Base-by-base conservation (phyloP, 345 rosid species). In the Corchorus capsularis region DNA sequence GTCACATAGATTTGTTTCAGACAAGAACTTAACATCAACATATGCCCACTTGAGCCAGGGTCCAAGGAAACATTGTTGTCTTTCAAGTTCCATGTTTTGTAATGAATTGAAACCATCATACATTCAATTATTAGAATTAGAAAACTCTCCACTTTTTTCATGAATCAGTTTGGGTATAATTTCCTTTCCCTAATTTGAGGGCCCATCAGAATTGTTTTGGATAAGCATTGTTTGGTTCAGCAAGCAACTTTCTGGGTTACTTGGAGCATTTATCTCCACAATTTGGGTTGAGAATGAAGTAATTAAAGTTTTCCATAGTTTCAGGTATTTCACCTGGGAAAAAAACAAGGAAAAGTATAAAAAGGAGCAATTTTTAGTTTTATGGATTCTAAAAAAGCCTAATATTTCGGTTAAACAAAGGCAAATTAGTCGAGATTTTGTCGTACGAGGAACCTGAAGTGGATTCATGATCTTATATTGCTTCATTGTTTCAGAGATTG, bases 221-320 rank as follows among this genome's bases (percentile, higher is more conserved):
- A 34, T 52, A 50, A 69, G 27, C 27, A 34, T 69, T 69, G 27
- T 10, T 9, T 69, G 73, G 73, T 32, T 52, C 7, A 27, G 72
- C 72, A 49, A 68, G 13, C 22, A 49, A 7, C 72, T 19, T 56
- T 20, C 61, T 20, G 19, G 34, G 27, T 9, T 56, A 19, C 5
- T 10, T 12, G 32, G 32, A 56, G 61, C 63, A 49, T 47, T 22
- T 4, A 32, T 16, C 45, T 6, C 27, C 8, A 6, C 15, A 6
- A 7, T 39, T 27, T 27, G 27, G 27, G 1, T 27, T 27, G 27
- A 27, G 27, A 27, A 27, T 27, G 27, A 27, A 27, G 27, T 27
- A 27, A 27, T 27, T 27, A 27, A 27, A 27, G 27, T 1, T 27
- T 27, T 27, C 27, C 27, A 27, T 27, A 27, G 27, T 27, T 27